Evolutionary conservation across 371 early-diverging fungal species (phyloP).

Genomic region (Rhizopus stolonifer): DNA sequence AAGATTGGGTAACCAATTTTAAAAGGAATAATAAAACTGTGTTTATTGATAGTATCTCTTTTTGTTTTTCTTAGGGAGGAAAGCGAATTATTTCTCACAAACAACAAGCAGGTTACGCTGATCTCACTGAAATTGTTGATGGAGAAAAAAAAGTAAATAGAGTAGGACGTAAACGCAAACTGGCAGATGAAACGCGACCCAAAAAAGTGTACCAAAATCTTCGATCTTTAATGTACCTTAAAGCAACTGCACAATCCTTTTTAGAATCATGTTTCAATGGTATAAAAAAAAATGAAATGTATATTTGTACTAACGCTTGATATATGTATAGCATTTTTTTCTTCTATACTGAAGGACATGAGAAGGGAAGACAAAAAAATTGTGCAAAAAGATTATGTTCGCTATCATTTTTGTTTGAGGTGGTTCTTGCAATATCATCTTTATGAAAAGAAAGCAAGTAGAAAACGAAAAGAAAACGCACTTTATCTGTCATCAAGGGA

Average conservation of each 20-base stretch:
- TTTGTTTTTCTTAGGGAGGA: slow-evolving; percentile 42
- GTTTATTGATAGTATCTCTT: not conserved
- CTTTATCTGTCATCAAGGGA: not conserved
- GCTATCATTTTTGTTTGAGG: slow-evolving; percentile 32
- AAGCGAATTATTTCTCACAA: slow-evolving; percentile 35
- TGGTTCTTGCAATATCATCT: slow-evolving; percentile 43
- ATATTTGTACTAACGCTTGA: not conserved
- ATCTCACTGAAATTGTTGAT: slow-evolving; percentile 44
- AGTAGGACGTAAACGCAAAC: slow-evolving; percentile 34
- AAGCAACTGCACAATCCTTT: slow-evolving; percentile 44
- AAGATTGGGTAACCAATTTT: slow-evolving; percentile 41
- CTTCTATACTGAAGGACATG: slow-evolving; percentile 60
- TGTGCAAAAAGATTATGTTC: slow-evolving; percentile 46
- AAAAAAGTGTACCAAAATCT: slow-evolving; percentile 28
- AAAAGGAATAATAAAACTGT: not conserved
- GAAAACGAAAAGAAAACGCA: slow-evolving; percentile 11
- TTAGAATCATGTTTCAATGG: slow-evolving; percentile 66
- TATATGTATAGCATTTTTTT: slow-evolving; percentile 51
- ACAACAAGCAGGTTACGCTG: slow-evolving; percentile 45
- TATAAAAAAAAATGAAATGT: slow-evolving; percentile 19
- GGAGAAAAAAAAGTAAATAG: slow-evolving; percentile 37
- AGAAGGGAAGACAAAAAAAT: slow-evolving; percentile 59
- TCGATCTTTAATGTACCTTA: slow-evolving; percentile 22
- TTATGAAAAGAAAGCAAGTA: slow-evolving; percentile 21
- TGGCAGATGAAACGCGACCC: slow-evolving; percentile 23